Base-by-base conservation (phyloP, 495 filamentous ascomycete species). In the Pseudevernia furfuracea region DNA sequence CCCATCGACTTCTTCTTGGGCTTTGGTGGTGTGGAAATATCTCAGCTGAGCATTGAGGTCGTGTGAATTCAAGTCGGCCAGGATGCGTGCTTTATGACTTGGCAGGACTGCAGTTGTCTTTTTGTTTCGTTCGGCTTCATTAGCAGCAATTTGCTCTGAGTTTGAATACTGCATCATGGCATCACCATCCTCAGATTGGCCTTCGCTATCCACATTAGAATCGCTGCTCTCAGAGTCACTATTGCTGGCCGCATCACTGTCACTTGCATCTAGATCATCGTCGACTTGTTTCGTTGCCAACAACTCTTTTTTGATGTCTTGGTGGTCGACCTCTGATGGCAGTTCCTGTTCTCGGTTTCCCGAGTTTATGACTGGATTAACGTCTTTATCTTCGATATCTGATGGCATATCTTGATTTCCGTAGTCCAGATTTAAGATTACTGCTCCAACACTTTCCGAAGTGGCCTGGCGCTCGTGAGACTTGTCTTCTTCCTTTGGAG, bases 1-100 rank as follows among this genome's bases (percentile, higher is more conserved):
- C 74, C 84, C 74, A 75, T 91, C 72, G 78, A 84, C 71, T 44
- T 89, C 67, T 69, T 90, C 64, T 76, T 86, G 70, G 73, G 86
- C 70, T 73, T 81, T 71, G 80, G 84, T 67, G 80, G 88, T 74
- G 77, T 78, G 77, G n/a, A 82, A 70, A 39, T 73, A 73, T 55
- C 68, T 71, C 15, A 77, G 68, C 65, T 81, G 77, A 3, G 69
- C 65, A 55, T 78, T 73, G 62, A 81, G 71, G 59, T 83, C 79
- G 34, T 75, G 66, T 25, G 73, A 64, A 46, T 70, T 64, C 37
- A 83, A 69, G 64, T 83, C 80, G 11, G 76, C 72, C 62, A 83
- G 68, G 15, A 69, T 66, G 3, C 38, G 55, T 21, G 64, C 53
- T 4, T 55, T 63, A 41, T 36, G 21, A 32, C 14, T 59, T 17